A percentile compares a stretch with the other conserved stretches of the same genome.
Evolutionary conservation across 345 rosid species (phyloP).

Genomic region (Kernera saxatilis): DNA sequence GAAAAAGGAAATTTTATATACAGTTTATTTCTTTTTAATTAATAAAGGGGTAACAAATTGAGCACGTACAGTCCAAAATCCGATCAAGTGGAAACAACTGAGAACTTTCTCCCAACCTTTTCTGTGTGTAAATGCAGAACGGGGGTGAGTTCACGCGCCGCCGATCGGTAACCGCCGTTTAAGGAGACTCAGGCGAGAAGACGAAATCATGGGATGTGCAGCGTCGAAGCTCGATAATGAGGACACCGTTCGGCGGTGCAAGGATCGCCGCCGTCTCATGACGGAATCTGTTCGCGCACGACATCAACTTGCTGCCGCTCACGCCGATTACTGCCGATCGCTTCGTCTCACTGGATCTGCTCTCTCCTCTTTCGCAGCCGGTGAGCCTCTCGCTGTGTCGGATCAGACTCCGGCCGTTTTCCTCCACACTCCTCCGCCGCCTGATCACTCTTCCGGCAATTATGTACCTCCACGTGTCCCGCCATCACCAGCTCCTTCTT

Average conservation of each 20-base stretch:
- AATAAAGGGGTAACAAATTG: constrained; percentile 2
- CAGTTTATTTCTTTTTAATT: not conserved
- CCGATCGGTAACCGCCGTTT: not conserved
- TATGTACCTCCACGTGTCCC: constrained; percentile 34
- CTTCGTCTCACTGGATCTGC: constrained; percentile 87
- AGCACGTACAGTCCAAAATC: constrained; percentile 20
- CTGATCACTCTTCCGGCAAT: constrained; percentile 1
- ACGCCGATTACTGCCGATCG: constrained; percentile 88
- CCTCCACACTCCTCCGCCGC: constrained; percentile 40
- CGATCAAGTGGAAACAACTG: constrained; percentile 28
- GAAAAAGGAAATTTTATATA: not conserved
- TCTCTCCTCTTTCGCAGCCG: constrained; percentile 71
- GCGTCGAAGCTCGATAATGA: constrained; percentile 94
- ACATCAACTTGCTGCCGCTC: constrained; percentile 83
- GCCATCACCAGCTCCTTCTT: constrained; percentile 44
- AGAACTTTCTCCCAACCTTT: constrained; percentile 1
- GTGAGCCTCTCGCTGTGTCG: constrained; percentile 74
- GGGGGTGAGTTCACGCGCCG: constrained; percentile 15
- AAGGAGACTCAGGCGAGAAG: not conserved
- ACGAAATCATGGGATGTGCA: constrained; percentile 67
- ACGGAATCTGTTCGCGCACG: constrained; percentile 82
- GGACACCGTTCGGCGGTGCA: constrained; percentile 86
- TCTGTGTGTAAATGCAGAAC: not conserved
- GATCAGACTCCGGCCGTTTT: constrained; percentile 81
- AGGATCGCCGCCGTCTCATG: constrained; percentile 95